phyloP scores from a whole-genome alignment of 495 filamentous ascomycete species.

The Aspergillus wentii region DNA sequence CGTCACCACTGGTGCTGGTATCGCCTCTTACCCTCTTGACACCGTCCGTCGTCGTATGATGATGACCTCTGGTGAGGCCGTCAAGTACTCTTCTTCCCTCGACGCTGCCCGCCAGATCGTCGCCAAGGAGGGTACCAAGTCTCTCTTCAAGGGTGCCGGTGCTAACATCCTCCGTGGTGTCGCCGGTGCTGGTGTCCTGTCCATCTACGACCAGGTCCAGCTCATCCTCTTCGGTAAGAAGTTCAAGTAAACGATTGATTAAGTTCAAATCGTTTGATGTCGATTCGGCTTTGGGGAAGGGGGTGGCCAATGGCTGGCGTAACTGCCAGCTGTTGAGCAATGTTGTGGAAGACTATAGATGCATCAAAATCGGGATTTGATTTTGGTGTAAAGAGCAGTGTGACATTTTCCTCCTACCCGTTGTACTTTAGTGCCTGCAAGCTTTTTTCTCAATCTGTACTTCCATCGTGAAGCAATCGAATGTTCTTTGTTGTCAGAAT shows the following conservation, averaged over 20 bases:
- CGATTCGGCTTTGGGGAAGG: slow-evolving; percentile 27
- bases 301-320: slow-evolving; percentile 21
- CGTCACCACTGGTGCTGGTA: slow-evolving; percentile 99
- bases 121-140: slow-evolving; percentile 92
- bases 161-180: slow-evolving; percentile 99
- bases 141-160: slow-evolving; percentile 99
- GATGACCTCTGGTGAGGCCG: slow-evolving; percentile 95
- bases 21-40: slow-evolving; percentile 99
- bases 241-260: slow-evolving; percentile 72
- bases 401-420: slow-evolving; percentile 42
- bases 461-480: slow-evolving; percentile 16
- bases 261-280: slow-evolving; percentile 11
- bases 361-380: slow-evolving; percentile 44
- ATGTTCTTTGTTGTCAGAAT: slow-evolving; percentile 1
- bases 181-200: slow-evolving; percentile 99
- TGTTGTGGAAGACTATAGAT: slow-evolving; percentile 43
- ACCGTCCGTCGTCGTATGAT: slow-evolving; percentile 99
- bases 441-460: slow-evolving; percentile 38
- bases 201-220: slow-evolving; percentile 99
- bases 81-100: slow-evolving; percentile 96
- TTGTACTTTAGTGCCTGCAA: slow-evolving; percentile 58
- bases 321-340: slow-evolving; percentile 19
- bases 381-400: slow-evolving; percentile 46
- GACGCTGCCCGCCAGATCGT: slow-evolving; percentile 95
- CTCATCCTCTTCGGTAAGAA: slow-evolving; percentile 98